Conservation (phyloP, 2,329 filamentous ascomycete species). For the Ceratocystiopsis brevicomis region DNA sequence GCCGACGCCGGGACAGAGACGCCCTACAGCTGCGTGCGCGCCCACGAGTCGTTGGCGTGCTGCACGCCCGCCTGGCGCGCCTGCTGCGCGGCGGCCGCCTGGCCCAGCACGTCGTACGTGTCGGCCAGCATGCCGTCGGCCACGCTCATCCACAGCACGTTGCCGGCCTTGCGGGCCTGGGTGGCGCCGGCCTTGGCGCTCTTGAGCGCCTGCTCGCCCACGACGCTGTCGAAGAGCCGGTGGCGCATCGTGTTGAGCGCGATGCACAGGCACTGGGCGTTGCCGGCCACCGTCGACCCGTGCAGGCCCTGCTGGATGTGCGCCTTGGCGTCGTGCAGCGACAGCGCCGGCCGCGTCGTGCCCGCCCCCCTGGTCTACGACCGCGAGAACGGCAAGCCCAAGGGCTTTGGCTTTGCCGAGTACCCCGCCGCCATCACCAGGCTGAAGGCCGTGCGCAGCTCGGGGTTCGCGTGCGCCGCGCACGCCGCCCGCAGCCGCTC, state of each 20-base stretch:
- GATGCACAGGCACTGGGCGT: conserved; percentile 66
- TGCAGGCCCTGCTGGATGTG: conserved; percentile 56
- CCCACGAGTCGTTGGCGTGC: conserved; percentile 25
- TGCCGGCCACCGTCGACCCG: conserved; percentile 48
- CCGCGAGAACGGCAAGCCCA: too few species aligned
- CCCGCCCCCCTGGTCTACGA: too few species aligned
- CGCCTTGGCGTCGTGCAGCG: conserved; percentile 61
- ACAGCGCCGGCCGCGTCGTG: conserved; percentile 38
- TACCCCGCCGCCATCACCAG: conserved; percentile 58
- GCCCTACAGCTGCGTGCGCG: conserved; percentile 9
- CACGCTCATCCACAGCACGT: conserved; percentile 61
- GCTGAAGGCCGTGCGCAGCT: conserved; percentile 61
- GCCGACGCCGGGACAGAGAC: too few species aligned
- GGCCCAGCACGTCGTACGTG: conserved; percentile 52
- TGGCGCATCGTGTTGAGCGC: conserved; percentile 71
- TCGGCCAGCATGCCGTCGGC: conserved; percentile 61
- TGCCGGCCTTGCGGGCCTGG: conserved; percentile 51
- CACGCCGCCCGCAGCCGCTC: conserved; percentile 50
- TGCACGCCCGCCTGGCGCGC: conserved; percentile 23
- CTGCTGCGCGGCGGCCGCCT: conserved; percentile 19
- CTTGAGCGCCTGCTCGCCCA: conserved; percentile 64
- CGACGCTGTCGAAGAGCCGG: conserved; percentile 62
- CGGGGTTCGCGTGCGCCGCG: conserved; percentile 47
- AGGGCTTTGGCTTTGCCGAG: too few species aligned
- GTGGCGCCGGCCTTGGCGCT: conserved; percentile 50